Base-by-base conservation (phyloP, 768 basidiomycete species). In the Boletus vinaceobasis region DNA sequence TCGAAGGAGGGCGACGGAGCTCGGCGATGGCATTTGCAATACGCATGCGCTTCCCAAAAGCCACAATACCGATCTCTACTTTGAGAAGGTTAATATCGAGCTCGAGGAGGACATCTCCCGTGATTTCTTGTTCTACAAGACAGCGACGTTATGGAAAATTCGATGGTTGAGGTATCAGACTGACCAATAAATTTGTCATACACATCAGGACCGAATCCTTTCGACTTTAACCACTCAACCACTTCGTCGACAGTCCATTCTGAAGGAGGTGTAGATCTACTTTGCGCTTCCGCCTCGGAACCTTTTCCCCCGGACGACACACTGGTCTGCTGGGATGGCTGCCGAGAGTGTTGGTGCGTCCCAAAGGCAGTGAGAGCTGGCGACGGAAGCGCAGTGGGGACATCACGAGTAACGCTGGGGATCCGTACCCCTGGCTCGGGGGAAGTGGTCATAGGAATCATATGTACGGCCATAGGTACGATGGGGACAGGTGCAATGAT, bases 101-200 rank as follows among this genome's bases (percentile, higher is more conserved):
- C 64, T 97, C 96, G 52, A 98, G 84, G 7, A 99, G 82, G 32
- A 98, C 91, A 63, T 99, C 97, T 19, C 97, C 97, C 0, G 94
- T 91, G 50, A 99, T 98, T 75, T 99, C 97, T 84, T 99, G 94
- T 74, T 98, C 96, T 94, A 67, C 39, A 56, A 38, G 19, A 50
- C 3, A 43, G 23, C 7, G 17, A 27, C 2, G 38, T 65, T 9
- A 63, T 19, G 38, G 10, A 40, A 32, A 19, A 21, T 14, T 1
- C 4, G 11, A 47, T 8, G 8, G 17, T 15, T 8, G 14, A n/a
- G 15, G 31, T 29, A 38, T 33, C 5, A 46, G 27, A 75, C 83
- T 57, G 61, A 92, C 93, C 93, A 39, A 79, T 84, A 66, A 99
- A 98, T 67, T 90, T 95, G 52, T 84, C 81, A 61, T 88, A 87